A percentile compares a stretch with the other conserved stretches of the same genome.
Evolutionary conservation across 495 filamentous ascomycete genomes (phyloP).

Genomic region (Mycothermus thermophilus): DNA sequence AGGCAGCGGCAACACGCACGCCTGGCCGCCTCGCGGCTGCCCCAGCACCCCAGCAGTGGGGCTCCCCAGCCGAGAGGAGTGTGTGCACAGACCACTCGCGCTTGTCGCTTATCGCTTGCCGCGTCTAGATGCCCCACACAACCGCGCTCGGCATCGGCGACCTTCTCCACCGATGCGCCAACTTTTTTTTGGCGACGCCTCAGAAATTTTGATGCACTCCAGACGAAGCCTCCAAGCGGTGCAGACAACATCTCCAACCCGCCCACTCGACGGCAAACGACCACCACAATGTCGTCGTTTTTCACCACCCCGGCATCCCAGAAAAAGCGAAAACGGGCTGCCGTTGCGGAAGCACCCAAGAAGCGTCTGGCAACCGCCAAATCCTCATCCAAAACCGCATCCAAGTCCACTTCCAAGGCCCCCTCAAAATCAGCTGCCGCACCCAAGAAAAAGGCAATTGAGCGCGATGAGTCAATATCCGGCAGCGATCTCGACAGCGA

Average conservation of each 20-base stretch:
- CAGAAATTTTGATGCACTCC: conserved; percentile 14
- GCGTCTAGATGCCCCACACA: too few relatives aligned
- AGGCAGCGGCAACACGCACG: too few relatives aligned
- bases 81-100: too few relatives aligned
- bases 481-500: conserved; percentile 59
- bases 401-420: conserved; percentile 33
- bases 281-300: conserved; percentile 60
- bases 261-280: conserved; percentile 9
- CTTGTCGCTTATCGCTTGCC: too few relatives aligned
- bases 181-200: conserved; percentile 13
- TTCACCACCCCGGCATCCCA: conserved; percentile 65
- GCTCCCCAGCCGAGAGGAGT: too few relatives aligned
- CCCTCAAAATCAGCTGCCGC: conserved; percentile 26
- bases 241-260: conserved; percentile 4
- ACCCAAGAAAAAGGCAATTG: conserved; percentile 42
- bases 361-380: conserved; percentile 31
- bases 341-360: conserved; percentile 28
- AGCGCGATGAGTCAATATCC: conserved; percentile 66
- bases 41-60: too few relatives aligned
- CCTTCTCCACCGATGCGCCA: conserved; percentile 15
- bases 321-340: conserved; percentile 61
- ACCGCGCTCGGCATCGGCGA: too few relatives aligned
- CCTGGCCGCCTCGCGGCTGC: too few relatives aligned
- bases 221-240: conserved; percentile 5
- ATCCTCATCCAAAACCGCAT: conserved; percentile 14